Conservation (phyloP, 257 asterid species). For the Nicotiana tomentosiformis region DNA sequence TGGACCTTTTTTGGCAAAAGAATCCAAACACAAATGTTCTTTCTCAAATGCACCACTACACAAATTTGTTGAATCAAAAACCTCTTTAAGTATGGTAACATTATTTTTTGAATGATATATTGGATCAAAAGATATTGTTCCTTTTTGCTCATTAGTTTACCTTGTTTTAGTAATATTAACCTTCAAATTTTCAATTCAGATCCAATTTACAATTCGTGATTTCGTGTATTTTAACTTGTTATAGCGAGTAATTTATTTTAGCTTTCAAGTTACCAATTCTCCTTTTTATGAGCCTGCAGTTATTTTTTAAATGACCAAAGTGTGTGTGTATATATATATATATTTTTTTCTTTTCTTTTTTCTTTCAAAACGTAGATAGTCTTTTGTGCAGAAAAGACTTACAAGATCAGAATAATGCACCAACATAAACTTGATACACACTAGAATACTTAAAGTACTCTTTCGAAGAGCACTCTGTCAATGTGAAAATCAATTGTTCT, state of each 20-base stretch:
- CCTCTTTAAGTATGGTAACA: neutral
- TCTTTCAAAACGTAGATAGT: too few species aligned
- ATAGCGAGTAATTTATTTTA: neutral
- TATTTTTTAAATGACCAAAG: too few species aligned
- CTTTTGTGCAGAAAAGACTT: neutral
- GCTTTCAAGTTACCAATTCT: too few species aligned
- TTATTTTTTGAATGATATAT: neutral
- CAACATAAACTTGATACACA: neutral
- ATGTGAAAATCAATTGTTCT: slow-evolving; percentile 48
- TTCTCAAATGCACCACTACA: neutral
- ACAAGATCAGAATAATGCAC: neutral
- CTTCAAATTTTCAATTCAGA: neutral
- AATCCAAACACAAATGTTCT: neutral
- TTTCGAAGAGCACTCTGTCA: slow-evolving; percentile 61
- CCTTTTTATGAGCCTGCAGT: too few species aligned
- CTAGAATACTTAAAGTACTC: slow-evolving; percentile 25
- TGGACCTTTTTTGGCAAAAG: neutral
- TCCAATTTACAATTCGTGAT: neutral
- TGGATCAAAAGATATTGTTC: neutral
- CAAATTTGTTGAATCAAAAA: neutral
- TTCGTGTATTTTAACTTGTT: neutral
- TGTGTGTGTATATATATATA: neutral
- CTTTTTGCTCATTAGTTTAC: neutral
- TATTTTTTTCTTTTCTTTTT: too few species aligned
- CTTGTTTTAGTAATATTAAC: neutral